A percentile compares a stretch with the other conserved stretches of the same genome.
These are phyloP conservation scores for Candida railenensis DNA, from an alignment of 805 yeast genomes.

Conservation along the genomic window DNA sequence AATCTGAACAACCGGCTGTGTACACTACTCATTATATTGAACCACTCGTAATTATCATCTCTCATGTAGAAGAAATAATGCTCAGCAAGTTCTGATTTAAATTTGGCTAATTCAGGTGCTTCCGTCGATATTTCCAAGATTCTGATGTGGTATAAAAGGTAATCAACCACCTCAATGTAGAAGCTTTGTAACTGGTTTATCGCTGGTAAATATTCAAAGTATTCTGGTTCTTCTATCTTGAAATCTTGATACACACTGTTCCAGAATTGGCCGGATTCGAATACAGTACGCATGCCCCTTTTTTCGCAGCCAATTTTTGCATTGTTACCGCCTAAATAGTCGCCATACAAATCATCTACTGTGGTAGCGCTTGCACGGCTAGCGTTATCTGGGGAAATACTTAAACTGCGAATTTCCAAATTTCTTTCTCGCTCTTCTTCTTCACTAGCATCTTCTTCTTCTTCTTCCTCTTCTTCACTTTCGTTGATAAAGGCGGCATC, in stretches of 20 bases:
- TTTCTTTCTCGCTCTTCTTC: not conserved
- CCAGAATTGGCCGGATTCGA: constrained; percentile 25
- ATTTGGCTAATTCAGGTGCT: constrained; percentile 4
- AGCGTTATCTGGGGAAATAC: not conserved
- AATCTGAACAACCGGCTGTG: constrained; percentile 14
- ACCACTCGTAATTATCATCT: constrained; percentile 21
- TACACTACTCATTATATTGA: constrained; percentile 15
- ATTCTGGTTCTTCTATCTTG: constrained; percentile 18
- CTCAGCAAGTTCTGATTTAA: constrained; percentile 7
- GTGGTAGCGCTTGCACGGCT: not conserved
- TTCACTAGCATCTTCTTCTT: not conserved
- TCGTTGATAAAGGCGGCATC: not conserved
- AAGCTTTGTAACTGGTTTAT: constrained; percentile 16
- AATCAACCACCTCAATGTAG: constrained; percentile 22
- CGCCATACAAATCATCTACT: not conserved
- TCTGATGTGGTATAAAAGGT: constrained; percentile 17
- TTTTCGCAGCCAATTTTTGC: not conserved
- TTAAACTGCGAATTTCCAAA: not conserved
- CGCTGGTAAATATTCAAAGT: constrained; percentile 19
- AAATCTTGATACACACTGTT: constrained; percentile 30
- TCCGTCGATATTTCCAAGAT: constrained; percentile 10
- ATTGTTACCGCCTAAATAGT: not conserved
- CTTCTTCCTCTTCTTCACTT: not conserved
- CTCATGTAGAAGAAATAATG: constrained; percentile 18
- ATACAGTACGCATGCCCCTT: constrained; percentile 8